Conservation (phyloP, 768 basidiomycete genomes). For the Tylopilus balloui region DNA sequence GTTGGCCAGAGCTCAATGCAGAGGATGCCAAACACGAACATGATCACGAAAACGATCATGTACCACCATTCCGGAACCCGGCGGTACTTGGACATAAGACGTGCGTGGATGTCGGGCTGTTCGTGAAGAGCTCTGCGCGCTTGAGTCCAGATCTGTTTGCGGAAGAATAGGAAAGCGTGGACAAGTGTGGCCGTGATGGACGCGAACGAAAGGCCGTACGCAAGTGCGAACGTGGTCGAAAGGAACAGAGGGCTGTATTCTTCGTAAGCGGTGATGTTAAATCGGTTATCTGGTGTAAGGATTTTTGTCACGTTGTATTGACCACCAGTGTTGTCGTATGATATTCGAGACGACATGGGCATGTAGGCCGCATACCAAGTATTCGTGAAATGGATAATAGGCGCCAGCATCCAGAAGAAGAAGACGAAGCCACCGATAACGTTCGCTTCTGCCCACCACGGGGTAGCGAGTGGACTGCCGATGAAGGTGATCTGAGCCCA, state of each 20-base stretch:
- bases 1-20: constrained; percentile 65
- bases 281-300: constrained; percentile 29
- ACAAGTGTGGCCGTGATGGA: constrained; percentile 38
- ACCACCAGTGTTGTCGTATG: constrained; percentile 41
- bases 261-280: constrained; percentile 34
- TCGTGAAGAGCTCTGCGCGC: constrained; percentile 48
- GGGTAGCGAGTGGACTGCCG: constrained; percentile 32
- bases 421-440: constrained; percentile 34
- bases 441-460: constrained; percentile 40
- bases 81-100: constrained; percentile 53
- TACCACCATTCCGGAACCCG: constrained; percentile 67
- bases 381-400: constrained; percentile 33
- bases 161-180: constrained; percentile 49
- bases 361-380: constrained; percentile 37
- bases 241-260: constrained; percentile 41
- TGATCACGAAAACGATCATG: constrained; percentile 36
- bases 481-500: constrained; percentile 73
- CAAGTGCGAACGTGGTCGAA: constrained; percentile 48
- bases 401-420: constrained; percentile 32
- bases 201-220: constrained; percentile 47
- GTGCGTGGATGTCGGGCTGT: constrained; percentile 56
- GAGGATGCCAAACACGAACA: constrained; percentile 58
- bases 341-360: constrained; percentile 38
- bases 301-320: constrained; percentile 39
- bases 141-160: constrained; percentile 52